Evolutionary conservation across 2,329 filamentous ascomycete genomes (phyloP).

Genomic region (Chrysosporium keratinophilum): DNA sequence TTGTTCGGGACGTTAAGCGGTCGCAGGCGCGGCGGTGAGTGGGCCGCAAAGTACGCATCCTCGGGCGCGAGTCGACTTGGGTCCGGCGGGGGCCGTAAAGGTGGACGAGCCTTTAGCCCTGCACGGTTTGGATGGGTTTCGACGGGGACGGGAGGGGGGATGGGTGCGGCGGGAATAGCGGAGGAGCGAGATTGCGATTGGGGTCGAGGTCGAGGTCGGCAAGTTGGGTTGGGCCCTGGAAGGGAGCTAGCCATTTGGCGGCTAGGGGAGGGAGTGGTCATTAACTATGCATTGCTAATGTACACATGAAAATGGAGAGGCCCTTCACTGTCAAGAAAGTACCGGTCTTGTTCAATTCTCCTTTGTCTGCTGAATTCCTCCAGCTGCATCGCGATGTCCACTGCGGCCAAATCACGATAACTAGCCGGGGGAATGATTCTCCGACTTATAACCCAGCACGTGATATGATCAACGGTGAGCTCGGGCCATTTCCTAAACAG

Average conservation of each 20-base stretch:
- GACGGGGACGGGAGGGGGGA: constrained; percentile 38
- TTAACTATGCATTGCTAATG: constrained; percentile 1
- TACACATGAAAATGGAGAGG: too few relatives aligned
- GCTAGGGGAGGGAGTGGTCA: neutral
- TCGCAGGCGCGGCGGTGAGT: constrained; percentile 49
- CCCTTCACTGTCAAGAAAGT: too few relatives aligned
- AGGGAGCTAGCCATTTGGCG: constrained; percentile 9
- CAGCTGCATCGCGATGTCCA: too few relatives aligned
- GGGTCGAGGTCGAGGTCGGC: constrained; percentile 18
- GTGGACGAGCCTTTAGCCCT: constrained; percentile 24
- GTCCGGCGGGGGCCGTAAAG: constrained; percentile 37
- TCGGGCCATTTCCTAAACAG: too few relatives aligned
- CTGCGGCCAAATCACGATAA: too few relatives aligned
- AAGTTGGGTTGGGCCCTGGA: constrained; percentile 14
- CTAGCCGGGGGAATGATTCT: too few relatives aligned
- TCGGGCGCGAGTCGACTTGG: constrained; percentile 68
- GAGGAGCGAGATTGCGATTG: constrained; percentile 15
- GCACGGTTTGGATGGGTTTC: constrained; percentile 38
- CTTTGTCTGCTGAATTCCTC: too few relatives aligned
- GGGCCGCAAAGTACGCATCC: constrained; percentile 59
- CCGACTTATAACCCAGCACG: too few relatives aligned
- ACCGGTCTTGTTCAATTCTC: too few relatives aligned
- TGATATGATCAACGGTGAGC: too few relatives aligned
- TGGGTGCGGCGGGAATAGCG: constrained; percentile 27
- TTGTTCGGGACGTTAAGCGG: constrained; percentile 21